phyloP scores from a whole-genome alignment of 1,139 yeast species.

The Pichia sp. region DNA sequence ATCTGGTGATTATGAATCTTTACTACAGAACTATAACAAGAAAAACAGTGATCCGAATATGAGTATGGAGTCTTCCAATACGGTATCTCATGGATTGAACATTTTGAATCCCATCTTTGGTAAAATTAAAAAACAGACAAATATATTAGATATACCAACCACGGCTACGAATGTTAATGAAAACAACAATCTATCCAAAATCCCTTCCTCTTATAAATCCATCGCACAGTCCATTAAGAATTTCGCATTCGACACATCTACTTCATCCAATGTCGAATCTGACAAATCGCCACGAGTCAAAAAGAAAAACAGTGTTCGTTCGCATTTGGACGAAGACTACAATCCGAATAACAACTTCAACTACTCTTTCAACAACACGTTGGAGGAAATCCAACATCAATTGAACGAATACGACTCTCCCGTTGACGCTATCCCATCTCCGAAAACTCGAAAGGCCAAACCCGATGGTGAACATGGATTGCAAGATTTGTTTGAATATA shows the following conservation, averaged over 20 bases:
- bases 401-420: conserved; percentile 21
- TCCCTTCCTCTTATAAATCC: conserved; percentile 14
- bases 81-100: conserved; percentile 11
- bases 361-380: conserved; percentile 31
- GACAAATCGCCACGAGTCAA: conserved; percentile 2
- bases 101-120: conserved; percentile 14
- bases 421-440: background rate
- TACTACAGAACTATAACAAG: conserved; percentile 2
- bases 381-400: conserved; percentile 33
- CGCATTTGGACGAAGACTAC: conserved; percentile 28
- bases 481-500: background rate
- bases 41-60: background rate
- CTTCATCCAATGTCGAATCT: background rate
- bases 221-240: conserved; percentile 14
- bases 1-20: conserved; percentile 8
- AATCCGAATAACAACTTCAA: conserved; percentile 32
- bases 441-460: background rate
- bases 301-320: background rate
- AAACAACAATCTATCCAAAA: background rate
- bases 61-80: background rate
- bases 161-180: background rate
- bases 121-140: conserved; percentile 10
- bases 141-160: conserved; percentile 4
- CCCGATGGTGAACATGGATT: background rate
- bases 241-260: background rate